Conservation (phyloP, 2,329 filamentous ascomycete species). For the Blastomyces gilchristii region DNA sequence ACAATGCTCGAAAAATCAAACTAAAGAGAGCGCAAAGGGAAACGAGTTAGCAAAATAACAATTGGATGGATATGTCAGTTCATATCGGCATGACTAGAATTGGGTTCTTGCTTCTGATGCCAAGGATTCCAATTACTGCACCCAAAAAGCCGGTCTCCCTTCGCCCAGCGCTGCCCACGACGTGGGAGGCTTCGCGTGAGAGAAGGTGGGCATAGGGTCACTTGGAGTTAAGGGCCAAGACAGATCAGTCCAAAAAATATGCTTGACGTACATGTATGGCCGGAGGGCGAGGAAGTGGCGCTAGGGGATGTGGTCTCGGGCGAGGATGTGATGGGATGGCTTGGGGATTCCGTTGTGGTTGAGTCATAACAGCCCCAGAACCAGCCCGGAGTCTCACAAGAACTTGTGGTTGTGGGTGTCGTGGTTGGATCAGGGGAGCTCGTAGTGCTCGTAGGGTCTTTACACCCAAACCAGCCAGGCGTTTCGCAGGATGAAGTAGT, state of each 20-base stretch:
- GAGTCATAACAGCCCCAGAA: conserved; percentile 48
- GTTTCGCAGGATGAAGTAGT: conserved; percentile 27
- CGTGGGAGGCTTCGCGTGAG: conserved; percentile 19
- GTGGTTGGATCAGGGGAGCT: conserved; percentile 15
- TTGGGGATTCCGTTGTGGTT: conserved; percentile 20
- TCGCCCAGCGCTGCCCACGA: conserved; percentile 25
- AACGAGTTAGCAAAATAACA: background rate
- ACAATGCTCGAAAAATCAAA: background rate
- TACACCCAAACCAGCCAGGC: conserved; percentile 33
- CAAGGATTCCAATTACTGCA: conserved; percentile 31
- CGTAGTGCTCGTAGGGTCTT: conserved; percentile 26
- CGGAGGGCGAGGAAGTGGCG: conserved; percentile 18
- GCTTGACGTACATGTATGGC: conserved; percentile 20
- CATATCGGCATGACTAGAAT: background rate
- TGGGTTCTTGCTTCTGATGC: background rate
- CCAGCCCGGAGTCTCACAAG: conserved; percentile 44
- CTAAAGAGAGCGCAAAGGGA: background rate
- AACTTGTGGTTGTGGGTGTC: conserved; percentile 17
- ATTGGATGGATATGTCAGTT: background rate
- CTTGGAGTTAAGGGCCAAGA: conserved; percentile 12
- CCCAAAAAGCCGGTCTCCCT: conserved; percentile 35
- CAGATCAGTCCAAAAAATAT: conserved; percentile 23
- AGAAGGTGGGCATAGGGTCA: background rate
- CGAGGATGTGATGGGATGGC: conserved; percentile 26
- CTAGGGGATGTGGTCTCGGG: conserved; percentile 21